Evolutionary conservation across 1,284 basidiomycete species (phyloP).

Genomic region (Malassezia nana): DNA sequence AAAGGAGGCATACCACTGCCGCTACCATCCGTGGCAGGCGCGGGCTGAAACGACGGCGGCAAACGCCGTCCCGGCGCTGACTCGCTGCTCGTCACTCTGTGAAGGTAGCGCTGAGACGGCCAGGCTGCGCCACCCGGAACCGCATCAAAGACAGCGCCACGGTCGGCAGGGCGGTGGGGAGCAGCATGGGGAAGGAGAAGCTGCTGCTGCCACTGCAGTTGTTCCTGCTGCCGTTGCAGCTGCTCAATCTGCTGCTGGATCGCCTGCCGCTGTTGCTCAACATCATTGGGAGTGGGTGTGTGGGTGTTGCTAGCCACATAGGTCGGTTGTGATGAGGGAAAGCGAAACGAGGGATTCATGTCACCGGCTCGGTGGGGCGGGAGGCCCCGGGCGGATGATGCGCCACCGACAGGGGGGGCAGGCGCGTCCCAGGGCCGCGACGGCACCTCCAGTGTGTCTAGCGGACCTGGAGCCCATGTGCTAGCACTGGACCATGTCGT

Average conservation of each 20-base stretch:
- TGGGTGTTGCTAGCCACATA: constrained; percentile 19
- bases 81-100: neutral
- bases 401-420: constrained; percentile 26
- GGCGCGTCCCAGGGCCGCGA: constrained; percentile 28
- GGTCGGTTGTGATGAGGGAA: constrained; percentile 23
- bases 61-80: neutral
- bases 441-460: neutral
- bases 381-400: neutral
- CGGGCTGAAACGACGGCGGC: neutral
- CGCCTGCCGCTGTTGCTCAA: constrained; percentile 48
- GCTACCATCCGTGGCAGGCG: neutral
- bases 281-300: constrained; percentile 42
- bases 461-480: neutral
- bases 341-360: constrained; percentile 15
- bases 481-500: constrained; percentile 4
- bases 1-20: neutral
- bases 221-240: constrained; percentile 50
- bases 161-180: constrained; percentile 61
- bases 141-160: constrained; percentile 58
- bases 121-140: neutral
- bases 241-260: constrained; percentile 51
- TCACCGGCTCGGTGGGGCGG: constrained; percentile 19
- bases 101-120: neutral
- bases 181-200: neutral
- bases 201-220: constrained; percentile 47